phyloP scores from a whole-genome alignment of 2,329 filamentous ascomycete species.

The Alternaria brassicicola region DNA sequence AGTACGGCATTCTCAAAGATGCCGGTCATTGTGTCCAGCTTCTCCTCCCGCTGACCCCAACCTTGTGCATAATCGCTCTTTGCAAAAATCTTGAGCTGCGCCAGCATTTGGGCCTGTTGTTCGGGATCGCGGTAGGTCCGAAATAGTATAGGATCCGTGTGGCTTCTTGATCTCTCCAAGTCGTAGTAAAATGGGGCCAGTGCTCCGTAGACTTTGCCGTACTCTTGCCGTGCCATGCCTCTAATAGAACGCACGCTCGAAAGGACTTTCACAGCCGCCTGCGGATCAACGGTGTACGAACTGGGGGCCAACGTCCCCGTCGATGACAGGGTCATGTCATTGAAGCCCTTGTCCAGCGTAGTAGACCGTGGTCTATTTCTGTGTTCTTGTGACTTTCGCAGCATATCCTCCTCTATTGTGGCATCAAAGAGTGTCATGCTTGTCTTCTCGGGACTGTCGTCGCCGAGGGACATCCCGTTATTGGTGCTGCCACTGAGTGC shows the following conservation, averaged over 20 bases:
- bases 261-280: constrained; percentile 71
- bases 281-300: constrained; percentile 57
- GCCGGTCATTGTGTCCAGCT: constrained; percentile 73
- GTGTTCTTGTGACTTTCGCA: constrained; percentile 50
- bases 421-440: constrained; percentile 77
- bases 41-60: constrained; percentile 72
- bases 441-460: constrained; percentile 41
- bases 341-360: constrained; percentile 73
- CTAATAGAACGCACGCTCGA: constrained; percentile 76
- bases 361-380: constrained; percentile 32
- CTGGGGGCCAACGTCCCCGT: constrained; percentile 42
- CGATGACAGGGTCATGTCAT: constrained; percentile 68
- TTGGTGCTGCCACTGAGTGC: constrained; percentile 41
- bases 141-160: constrained; percentile 83
- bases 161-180: constrained; percentile 71
- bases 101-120: constrained; percentile 86
- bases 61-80: constrained; percentile 81
- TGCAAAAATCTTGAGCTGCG: constrained; percentile 78
- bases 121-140: constrained; percentile 86
- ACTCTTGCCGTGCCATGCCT: constrained; percentile 86
- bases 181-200: constrained; percentile 89
- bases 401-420: constrained; percentile 67
- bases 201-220: constrained; percentile 86
- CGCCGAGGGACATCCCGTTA: constrained; percentile 47
- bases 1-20: constrained; percentile 92